Evolutionary conservation across 73 alveolate species (phyloP).

Genomic region (Paraurostyla sp.): DNA sequence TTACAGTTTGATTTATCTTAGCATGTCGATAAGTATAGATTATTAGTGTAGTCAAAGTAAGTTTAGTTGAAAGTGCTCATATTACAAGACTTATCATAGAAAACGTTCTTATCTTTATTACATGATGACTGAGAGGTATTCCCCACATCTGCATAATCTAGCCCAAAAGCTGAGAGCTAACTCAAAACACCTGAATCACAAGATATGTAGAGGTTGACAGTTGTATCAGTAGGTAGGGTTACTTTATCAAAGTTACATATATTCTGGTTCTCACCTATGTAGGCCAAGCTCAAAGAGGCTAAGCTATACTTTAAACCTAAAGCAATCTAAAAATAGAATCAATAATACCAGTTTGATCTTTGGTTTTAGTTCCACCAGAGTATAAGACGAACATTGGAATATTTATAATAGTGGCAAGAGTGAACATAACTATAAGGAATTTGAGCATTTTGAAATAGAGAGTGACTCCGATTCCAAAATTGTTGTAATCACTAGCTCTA

Average conservation of each 20-base stretch:
- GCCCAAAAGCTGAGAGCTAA: constrained; percentile 17
- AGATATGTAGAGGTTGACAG: background rate
- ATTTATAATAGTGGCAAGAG: constrained; percentile 9
- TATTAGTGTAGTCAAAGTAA: background rate
- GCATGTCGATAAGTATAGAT: background rate
- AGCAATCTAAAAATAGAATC: no score
- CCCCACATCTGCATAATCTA: background rate
- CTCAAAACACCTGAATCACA: constrained; percentile 16
- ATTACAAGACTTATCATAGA: background rate
- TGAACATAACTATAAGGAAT: constrained; percentile 27
- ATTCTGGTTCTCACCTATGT: constrained; percentile 23
- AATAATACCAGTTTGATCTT: background rate
- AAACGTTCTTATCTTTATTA: constrained; percentile 9
- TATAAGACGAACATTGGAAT: constrained; percentile 62
- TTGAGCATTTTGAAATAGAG: constrained; percentile 64
- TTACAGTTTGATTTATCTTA: constrained; percentile 1
- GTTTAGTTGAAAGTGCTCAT: background rate
- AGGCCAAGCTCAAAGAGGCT: background rate
- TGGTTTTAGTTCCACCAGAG: constrained; percentile 22
- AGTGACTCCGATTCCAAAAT: constrained; percentile 60
- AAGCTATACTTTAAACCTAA: constrained; percentile 28
- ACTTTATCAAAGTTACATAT: constrained; percentile 24
- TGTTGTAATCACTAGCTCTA: constrained; percentile 46
- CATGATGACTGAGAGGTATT: background rate
- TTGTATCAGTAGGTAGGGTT: background rate